phyloP scores from a whole-genome alignment of 345 rosid genomes.

The Zanthoxylum bungeanum region DNA sequence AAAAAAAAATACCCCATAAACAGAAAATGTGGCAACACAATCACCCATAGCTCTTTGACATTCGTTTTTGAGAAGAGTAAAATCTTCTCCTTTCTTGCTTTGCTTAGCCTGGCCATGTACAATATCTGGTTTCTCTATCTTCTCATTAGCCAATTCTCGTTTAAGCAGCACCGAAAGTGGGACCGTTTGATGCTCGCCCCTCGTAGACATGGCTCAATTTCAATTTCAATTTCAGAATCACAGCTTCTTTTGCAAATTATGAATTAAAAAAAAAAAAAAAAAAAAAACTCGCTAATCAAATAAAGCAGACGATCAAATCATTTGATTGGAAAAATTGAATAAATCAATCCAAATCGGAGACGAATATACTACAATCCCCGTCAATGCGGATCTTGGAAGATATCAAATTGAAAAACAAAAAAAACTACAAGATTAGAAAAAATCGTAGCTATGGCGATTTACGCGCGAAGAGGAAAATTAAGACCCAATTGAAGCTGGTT shows the following conservation, averaged over 20 bases:
- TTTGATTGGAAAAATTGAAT: not conserved
- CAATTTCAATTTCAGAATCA: constrained; percentile 4
- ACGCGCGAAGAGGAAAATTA: too few relatives aligned
- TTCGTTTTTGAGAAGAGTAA: constrained; percentile 67
- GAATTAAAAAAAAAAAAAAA: too few relatives aligned
- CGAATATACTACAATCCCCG: constrained; percentile 5
- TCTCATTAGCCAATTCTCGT: constrained; percentile 86
- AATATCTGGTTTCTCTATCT: constrained; percentile 75
- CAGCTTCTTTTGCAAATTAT: constrained; percentile 9
- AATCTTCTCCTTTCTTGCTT: constrained; percentile 98
- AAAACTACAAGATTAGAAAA: too few relatives aligned
- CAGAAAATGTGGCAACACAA: constrained; percentile 74
- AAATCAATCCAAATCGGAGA: constrained; percentile 5
- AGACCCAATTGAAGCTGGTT: too few relatives aligned
- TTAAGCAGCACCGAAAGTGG: constrained; percentile 83
- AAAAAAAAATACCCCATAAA: constrained; percentile 61
- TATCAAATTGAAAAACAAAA: not conserved
- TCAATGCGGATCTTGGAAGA: constrained; percentile 28
- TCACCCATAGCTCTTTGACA: constrained; percentile 82
- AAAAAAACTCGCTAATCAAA: constrained; percentile 1
- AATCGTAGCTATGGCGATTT: too few relatives aligned
- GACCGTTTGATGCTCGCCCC: constrained; percentile 76
- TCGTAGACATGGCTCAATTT: constrained; percentile 43
- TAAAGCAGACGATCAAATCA: not conserved
- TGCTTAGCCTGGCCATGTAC: constrained; percentile 75